Evolutionary conservation across 257 asterid genomes (phyloP).

Genomic region (Solanum virginianum): DNA sequence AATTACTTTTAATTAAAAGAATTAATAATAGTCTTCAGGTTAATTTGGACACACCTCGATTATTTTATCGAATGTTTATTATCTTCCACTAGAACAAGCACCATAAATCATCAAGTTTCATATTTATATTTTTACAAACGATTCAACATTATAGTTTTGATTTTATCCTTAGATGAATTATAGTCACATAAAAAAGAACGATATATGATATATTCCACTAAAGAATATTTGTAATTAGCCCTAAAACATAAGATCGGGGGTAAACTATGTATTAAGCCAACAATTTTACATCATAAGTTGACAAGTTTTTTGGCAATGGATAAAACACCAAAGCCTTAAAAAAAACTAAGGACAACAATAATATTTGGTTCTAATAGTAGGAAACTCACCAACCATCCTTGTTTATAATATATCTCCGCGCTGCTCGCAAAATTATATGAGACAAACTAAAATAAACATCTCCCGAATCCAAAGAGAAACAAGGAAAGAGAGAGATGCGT

Average conservation of each 20-base stretch:
- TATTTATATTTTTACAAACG: too few relatives aligned
- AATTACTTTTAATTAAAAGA: too few relatives aligned
- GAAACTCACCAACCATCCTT: neutral
- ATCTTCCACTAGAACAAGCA: neutral
- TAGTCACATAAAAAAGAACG: neutral
- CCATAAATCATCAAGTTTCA: neutral
- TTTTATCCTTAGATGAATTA: too few relatives aligned
- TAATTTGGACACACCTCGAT: rapidly evolving
- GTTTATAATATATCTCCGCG: neutral
- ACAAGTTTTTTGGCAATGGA: neutral
- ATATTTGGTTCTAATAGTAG: neutral
- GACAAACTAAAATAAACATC: neutral
- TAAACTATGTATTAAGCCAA: neutral
- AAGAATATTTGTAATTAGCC: neutral
- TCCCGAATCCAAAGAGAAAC: neutral
- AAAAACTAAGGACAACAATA: neutral
- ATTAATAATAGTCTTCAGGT: neutral
- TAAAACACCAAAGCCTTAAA: neutral
- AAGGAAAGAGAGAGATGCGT: neutral
- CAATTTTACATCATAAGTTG: neutral
- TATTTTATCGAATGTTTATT: neutral
- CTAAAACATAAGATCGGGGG: neutral
- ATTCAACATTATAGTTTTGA: too few relatives aligned
- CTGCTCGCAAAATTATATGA: neutral
- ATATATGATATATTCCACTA: neutral